Conservation (phyloP, 1,284 basidiomycete species). For the Coniophora puteana region DNA sequence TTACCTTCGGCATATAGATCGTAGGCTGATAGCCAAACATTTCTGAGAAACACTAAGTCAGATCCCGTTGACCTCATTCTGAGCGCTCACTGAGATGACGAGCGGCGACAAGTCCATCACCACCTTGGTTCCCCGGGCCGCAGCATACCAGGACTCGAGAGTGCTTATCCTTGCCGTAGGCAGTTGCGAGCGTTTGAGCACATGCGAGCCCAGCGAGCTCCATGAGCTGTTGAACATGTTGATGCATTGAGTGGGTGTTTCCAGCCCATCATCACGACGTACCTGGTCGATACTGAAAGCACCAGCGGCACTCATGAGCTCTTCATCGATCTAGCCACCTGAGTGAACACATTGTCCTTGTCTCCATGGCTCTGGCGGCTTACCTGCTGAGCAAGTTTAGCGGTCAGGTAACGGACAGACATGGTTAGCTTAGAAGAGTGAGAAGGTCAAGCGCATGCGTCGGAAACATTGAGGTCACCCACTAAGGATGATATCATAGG, state of each 20-base stretch:
- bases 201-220: slow-evolving; percentile 97
- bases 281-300: slow-evolving; percentile 93
- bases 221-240: slow-evolving; percentile 72
- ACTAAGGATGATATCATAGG: no score
- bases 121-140: slow-evolving; percentile 97
- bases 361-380: slow-evolving; percentile 3
- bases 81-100: slow-evolving; percentile 74
- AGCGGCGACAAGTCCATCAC: slow-evolving; percentile 96
- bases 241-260: no score
- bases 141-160: slow-evolving; percentile 86
- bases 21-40: slow-evolving; percentile 87
- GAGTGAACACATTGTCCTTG: slow-evolving; percentile 5
- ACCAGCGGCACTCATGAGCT: slow-evolving; percentile 81
- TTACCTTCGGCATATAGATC: slow-evolving; percentile 90
- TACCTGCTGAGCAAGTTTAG: slow-evolving; percentile 80
- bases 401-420: slow-evolving; percentile 73
- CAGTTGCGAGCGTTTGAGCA: slow-evolving; percentile 81
- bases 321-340: slow-evolving; percentile 75
- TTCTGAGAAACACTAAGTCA: slow-evolving; percentile 37
- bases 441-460: no score
- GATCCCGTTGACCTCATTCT: neutral
- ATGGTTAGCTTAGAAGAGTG: slow-evolving; percentile 36
- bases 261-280: slow-evolving; percentile 5
- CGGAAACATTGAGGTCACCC: no score
- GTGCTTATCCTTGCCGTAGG: slow-evolving; percentile 67